Conservation (phyloP, 768 basidiomycete genomes). For the Tricholoma matsutake region DNA sequence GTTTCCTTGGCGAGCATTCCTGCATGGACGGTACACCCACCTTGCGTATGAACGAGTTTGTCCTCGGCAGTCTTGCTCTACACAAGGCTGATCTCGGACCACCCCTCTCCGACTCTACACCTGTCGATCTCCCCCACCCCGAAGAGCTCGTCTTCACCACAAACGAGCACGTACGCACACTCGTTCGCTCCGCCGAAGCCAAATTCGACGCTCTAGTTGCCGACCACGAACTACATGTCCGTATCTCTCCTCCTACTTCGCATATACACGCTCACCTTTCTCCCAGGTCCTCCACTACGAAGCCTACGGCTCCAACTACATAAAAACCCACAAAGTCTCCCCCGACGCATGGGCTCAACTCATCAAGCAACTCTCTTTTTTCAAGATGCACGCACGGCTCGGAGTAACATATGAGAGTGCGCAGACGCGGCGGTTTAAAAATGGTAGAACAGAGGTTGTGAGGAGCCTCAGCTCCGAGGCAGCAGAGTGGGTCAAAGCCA, state of each 20-base stretch:
- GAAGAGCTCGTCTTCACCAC: constrained; percentile 71
- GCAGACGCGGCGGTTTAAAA: constrained; percentile 90
- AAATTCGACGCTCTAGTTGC: constrained; percentile 76
- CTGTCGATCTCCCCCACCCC: constrained; percentile 46
- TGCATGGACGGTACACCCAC: constrained; percentile 96
- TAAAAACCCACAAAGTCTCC: constrained; percentile 79
- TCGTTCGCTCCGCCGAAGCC: constrained; percentile 56
- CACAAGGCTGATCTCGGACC: constrained; percentile 78
- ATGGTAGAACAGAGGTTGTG: constrained; percentile 94
- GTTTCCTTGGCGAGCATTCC: constrained; percentile 86
- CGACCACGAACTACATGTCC: constrained; percentile 75
- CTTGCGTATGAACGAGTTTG: constrained; percentile 91
- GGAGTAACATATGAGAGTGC: constrained; percentile 90
- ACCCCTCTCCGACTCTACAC: constrained; percentile 27
- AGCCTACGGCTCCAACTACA: constrained; percentile 83
- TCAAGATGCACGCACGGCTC: constrained; percentile 74
- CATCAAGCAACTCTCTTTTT: constrained; percentile 94
- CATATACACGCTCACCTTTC: neutral
- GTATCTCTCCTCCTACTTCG: constrained; percentile 15
- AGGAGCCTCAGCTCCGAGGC: constrained; percentile 80
- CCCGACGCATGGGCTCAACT: constrained; percentile 97
- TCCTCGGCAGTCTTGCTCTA: constrained; percentile 69
- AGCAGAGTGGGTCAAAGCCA: constrained; percentile 85
- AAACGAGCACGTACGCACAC: constrained; percentile 46
- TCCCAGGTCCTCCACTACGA: constrained; percentile 74